Percentiles rank a stretch among this genome's conserved stretches.
Conservation (phyloP, 2,329 filamentous ascomycete species). For the Myriosclerotinia curreyana region DNA sequence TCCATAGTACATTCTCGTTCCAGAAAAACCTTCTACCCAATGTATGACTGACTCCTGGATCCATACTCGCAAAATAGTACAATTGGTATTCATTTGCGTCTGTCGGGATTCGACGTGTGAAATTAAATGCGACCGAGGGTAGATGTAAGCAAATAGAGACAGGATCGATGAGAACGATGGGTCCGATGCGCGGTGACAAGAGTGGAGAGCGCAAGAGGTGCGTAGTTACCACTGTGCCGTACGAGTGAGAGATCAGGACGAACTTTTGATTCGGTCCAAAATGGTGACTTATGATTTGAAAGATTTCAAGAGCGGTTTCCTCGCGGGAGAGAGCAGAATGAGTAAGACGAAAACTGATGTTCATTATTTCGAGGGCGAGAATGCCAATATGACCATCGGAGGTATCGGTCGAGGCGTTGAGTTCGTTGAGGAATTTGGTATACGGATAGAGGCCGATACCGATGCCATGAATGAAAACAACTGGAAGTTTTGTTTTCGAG, state of each 20-base stretch:
- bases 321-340: conserved; percentile 46
- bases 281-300: conserved; percentile 50
- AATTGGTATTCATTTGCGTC: conserved; percentile 57
- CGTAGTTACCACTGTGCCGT: conserved; percentile 54
- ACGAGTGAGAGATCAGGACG: conserved; percentile 52
- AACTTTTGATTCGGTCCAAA: conserved; percentile 47
- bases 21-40: conserved; percentile 59
- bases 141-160: conserved; percentile 59
- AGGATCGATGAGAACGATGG: conserved; percentile 56
- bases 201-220: conserved; percentile 50
- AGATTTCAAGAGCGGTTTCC: conserved; percentile 52
- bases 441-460: conserved; percentile 59
- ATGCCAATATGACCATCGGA: conserved; percentile 53
- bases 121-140: conserved; percentile 62
- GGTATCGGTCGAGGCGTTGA: conserved; percentile 44
- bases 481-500: conserved; percentile 52
- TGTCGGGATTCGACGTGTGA: conserved; percentile 46
- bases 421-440: conserved; percentile 50
- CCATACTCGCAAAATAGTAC: conserved; percentile 58
- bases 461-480: conserved; percentile 63
- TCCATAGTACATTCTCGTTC: conserved; percentile 59
- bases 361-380: conserved; percentile 56
- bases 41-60: conserved; percentile 57
- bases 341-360: conserved; percentile 57
- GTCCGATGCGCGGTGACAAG: conserved; percentile 46